Evolutionary conservation across 2,329 filamentous ascomycete genomes (phyloP), one percentile per base, ranked within the genome.

Genomic region (Hypoxylon sp.): DNA sequence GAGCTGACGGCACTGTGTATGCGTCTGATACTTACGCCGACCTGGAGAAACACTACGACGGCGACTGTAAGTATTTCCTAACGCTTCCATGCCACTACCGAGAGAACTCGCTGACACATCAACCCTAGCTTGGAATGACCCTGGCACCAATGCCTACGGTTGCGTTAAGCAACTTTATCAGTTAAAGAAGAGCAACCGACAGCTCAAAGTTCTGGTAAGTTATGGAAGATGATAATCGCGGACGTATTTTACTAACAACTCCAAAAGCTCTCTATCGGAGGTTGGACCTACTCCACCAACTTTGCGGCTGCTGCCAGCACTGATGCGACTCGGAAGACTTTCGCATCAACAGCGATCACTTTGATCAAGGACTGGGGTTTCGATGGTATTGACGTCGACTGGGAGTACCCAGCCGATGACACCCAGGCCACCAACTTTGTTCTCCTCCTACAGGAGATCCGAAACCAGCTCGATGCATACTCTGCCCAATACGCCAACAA

Each of bases 281-380:
- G 94, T 31, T 97, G 92, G 92, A 94, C 92, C 0, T 96, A 93
- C 80, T 94, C 92, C 1, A 82, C 86, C 72, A 93, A 93, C 78
- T 95, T 97, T 77, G 84, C 92, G 0, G 82, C 83, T 1, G 90
- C 90, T 0, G 88, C 90, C 9, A 88, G 88, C 66, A 91, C 90
- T 0, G 84, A 85, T 0, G 80, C 83, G 2, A 89, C 88, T 14
- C 87, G 93, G 14, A 79, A 83, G 37, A 86, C 73, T 1, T 97
- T 97, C 80, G 94, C 93, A 5, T 80, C 86, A 50, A 88, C 86
- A 3, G 88, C 92, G 1, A 90, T 94, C 0, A 80, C 84, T 6
- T 79, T 96, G 58, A 84, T 97, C 63, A 89, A 91, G 74, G 90
- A 97, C 78, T 86, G 92, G 75, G 93, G 93, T 0, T 84, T 87